phyloP scores from a whole-genome alignment of 768 basidiomycete genomes.

The Pulveroboletus sp. region DNA sequence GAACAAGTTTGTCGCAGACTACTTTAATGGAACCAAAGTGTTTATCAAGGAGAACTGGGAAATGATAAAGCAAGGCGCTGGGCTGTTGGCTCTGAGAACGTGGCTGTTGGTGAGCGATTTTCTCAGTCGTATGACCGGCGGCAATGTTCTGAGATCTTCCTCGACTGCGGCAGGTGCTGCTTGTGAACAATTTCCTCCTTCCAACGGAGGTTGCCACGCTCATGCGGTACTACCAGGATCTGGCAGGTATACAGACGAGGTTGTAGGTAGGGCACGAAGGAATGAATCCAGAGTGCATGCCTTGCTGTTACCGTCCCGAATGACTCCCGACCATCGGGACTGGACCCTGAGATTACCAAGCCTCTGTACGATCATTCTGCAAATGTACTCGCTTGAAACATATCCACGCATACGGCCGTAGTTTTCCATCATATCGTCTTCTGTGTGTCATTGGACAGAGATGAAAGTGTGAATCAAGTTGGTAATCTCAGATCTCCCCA shows the following conservation, averaged over 20 bases:
- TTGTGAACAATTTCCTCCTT: conserved; percentile 50
- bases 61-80: conserved; percentile 66
- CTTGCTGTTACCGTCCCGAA: background rate
- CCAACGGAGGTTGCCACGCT: conserved; percentile 45
- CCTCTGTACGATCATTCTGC: too few relatives aligned
- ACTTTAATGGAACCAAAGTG: conserved; percentile 43
- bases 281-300: background rate
- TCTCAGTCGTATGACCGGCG: background rate
- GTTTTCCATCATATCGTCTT: too few relatives aligned
- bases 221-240: conserved; percentile 50
- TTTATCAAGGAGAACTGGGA: conserved; percentile 62
- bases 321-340: too few relatives aligned
- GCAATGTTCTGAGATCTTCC: background rate
- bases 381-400: too few relatives aligned
- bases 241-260: conserved; percentile 44
- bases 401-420: too few relatives aligned
- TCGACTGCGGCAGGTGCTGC: conserved; percentile 40
- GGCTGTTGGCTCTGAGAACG: conserved; percentile 56
- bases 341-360: too few relatives aligned
- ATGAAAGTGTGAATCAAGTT: too few relatives aligned
- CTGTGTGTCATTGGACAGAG: too few relatives aligned
- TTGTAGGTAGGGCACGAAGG: conserved; percentile 5
- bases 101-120: conserved; percentile 50
- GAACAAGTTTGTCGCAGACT: conserved; percentile 50
- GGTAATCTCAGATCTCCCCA: too few relatives aligned